Conservation (phyloP, 306 rosid species). For the Betula pendula region DNA sequence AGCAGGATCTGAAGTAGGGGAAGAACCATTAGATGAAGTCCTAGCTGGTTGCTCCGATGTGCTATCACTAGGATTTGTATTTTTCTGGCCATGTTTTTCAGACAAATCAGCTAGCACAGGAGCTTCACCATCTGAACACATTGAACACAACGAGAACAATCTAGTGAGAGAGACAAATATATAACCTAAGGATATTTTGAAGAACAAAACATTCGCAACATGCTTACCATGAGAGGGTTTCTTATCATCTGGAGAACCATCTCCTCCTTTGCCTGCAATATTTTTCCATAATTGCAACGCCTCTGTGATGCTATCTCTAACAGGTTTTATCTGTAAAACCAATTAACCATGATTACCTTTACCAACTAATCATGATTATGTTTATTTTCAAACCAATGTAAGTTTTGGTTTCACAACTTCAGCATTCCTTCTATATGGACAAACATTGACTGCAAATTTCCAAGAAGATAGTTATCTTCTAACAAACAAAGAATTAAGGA, state of each 20-base stretch:
- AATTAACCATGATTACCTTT: slow-evolving; percentile 12
- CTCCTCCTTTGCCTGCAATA: slow-evolving; percentile 66
- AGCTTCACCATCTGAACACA: slow-evolving; percentile 52
- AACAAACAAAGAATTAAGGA: neutral
- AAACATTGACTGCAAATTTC: neutral
- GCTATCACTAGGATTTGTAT: slow-evolving; percentile 44
- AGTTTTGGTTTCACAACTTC: neutral
- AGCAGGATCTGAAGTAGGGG: slow-evolving; percentile 49
- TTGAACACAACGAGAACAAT: slow-evolving; percentile 10
- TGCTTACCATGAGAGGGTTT: slow-evolving; percentile 55
- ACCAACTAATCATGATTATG: slow-evolving; percentile 6
- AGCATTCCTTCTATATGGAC: neutral
- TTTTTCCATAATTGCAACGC: slow-evolving; percentile 91
- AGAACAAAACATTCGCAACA: slow-evolving; percentile 25
- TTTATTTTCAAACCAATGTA: slow-evolving; percentile 10
- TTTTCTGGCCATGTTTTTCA: slow-evolving; percentile 50
- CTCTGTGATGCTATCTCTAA: slow-evolving; percentile 88
- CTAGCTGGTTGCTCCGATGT: slow-evolving; percentile 47
- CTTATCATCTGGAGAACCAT: slow-evolving; percentile 58
- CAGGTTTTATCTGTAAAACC: slow-evolving; percentile 82
- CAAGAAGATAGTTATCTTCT: neutral
- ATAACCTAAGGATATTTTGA: slow-evolving; percentile 3
- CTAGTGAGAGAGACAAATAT: slow-evolving; percentile 26
- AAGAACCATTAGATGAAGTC: slow-evolving; percentile 53
- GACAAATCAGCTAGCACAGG: slow-evolving; percentile 39